Base-by-base conservation (phyloP, 225 moss, liverwort and hornwort genomes). In the Pleurozium schreberi region DNA sequence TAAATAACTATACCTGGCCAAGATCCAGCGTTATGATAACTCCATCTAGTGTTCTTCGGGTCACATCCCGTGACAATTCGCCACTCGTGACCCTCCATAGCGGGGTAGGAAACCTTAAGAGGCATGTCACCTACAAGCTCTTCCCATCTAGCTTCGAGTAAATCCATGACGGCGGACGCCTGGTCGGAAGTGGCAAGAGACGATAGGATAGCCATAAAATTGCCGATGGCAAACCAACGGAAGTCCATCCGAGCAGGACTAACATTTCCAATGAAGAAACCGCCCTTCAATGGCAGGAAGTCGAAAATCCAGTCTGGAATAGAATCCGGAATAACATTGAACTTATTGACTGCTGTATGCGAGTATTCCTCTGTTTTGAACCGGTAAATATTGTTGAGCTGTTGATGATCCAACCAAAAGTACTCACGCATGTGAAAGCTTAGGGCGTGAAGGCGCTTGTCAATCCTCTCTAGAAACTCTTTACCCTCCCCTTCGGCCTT, bases 221-320 rank as follows among this genome's bases (percentile, higher is more conserved):
- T 98, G 83, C 98, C 98, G 58, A 98, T 97, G 76, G 98, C 91
- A 90, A 98, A 98, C 98, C 98, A 98, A 69, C 98, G 95, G 87
- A 98, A 98, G 84, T 98, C 98, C 98, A 98, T 98, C 77, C 98
- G 93, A 50, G 98, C 98, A 36, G 98, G 98, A 79, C 98, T 98
- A 42, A 98, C 98, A 75, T 98, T 98, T 67, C 98, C 98, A 71
- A 98, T 96, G 81, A 98, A 97, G 82, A 94, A 98, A 28, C 98
- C 98, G 61, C 98, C 98, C 90, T 97, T 98, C 93, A 98, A 88
- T 25, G 98, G 98, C 90, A 98, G 92, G 86, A 97, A 98, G 82
- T 98, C 98, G 85, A 98, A 98, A 43, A 98, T 93, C 98, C 98
- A 98, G 89, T 98, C 98, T 22, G 98, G 98, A 84, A 98, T 96